Conservation (phyloP, 768 basidiomycete genomes). For the Coprinopsis strossmayeri region DNA sequence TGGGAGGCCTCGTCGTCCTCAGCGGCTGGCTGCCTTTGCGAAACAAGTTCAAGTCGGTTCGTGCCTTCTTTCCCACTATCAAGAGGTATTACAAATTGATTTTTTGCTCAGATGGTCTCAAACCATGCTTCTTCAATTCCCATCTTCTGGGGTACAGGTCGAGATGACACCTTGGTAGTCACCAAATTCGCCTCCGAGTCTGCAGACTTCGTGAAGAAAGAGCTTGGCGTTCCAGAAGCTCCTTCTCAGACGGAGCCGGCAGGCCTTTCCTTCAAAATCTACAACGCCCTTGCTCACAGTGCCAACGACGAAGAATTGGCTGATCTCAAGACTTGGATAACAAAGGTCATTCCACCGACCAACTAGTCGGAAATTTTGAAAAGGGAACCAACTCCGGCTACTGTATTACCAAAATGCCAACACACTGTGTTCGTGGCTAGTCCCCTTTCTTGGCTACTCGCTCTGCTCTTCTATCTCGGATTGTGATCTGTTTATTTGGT, state of each 20-base stretch:
- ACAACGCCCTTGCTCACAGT: constrained; percentile 63
- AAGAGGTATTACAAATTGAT: too few relatives aligned
- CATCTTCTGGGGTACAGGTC: constrained; percentile 86
- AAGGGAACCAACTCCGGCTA: not conserved
- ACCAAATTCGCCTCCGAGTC: constrained; percentile 48
- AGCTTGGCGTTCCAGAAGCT: constrained; percentile 44
- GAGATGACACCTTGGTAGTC: constrained; percentile 66
- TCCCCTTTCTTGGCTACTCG: not conserved
- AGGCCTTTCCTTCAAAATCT: constrained; percentile 64
- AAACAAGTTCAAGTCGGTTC: constrained; percentile 58
- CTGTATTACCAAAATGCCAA: not conserved
- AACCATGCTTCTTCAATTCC: constrained; percentile 56
- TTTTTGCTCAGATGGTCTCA: constrained; percentile 46
- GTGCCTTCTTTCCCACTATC: too few relatives aligned
- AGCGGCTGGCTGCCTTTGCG: constrained; percentile 77
- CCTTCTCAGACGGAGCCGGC: constrained; percentile 32
- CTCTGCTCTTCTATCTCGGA: too few relatives aligned
- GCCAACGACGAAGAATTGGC: constrained; percentile 58
- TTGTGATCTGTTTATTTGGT: too few relatives aligned
- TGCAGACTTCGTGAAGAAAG: constrained; percentile 45
- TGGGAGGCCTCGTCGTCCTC: constrained; percentile 67
- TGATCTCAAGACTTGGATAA: constrained; percentile 68
- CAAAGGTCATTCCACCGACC: constrained; percentile 42
- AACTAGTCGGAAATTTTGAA: constrained; percentile 3
- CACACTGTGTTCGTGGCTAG: not conserved